phyloP scores from a whole-genome alignment of 306 rosid genomes.

The Trifolium dubium region DNA sequence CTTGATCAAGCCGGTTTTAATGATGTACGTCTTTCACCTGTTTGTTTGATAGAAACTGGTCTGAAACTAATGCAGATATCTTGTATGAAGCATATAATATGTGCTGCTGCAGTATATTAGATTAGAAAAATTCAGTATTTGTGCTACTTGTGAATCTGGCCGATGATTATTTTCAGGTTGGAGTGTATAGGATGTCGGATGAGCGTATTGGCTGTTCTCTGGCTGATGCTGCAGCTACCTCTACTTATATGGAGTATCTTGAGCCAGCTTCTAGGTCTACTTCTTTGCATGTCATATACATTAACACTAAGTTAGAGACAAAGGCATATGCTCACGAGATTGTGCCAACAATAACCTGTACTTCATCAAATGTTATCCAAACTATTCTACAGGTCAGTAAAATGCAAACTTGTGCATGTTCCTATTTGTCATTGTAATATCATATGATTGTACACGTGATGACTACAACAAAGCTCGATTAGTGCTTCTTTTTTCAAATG shows the following conservation, averaged over 20 bases:
- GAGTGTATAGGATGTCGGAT: constrained; percentile 88
- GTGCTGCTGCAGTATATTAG: constrained; percentile 8
- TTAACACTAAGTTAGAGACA: constrained; percentile 88
- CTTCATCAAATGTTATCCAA: constrained; percentile 95
- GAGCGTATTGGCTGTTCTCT: constrained; percentile 91
- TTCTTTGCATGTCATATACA: constrained; percentile 89
- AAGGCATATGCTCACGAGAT: constrained; percentile 94
- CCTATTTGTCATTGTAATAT: constrained; percentile 31
- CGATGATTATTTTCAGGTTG: constrained; percentile 66
- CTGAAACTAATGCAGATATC: background rate
- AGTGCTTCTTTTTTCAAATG: constrained; percentile 22
- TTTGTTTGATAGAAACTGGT: background rate
- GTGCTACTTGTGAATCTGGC: background rate
- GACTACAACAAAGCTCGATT: constrained; percentile 10
- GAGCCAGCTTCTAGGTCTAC: constrained; percentile 71
- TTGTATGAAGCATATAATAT: constrained; percentile 30
- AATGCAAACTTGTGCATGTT: constrained; percentile 10
- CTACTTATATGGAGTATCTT: constrained; percentile 83
- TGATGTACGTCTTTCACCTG: constrained; percentile 54
- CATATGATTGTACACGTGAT: constrained; percentile 25
- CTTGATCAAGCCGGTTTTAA: constrained; percentile 96
- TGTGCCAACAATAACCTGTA: constrained; percentile 98
- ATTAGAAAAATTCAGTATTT: constrained; percentile 21
- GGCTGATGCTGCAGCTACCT: constrained; percentile 92
- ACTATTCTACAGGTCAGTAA: constrained; percentile 83